These are phyloP conservation scores for Auriscalpium microsporum DNA, from an alignment of 768 basidiomycete genomes.

Conservation along the genomic window DNA sequence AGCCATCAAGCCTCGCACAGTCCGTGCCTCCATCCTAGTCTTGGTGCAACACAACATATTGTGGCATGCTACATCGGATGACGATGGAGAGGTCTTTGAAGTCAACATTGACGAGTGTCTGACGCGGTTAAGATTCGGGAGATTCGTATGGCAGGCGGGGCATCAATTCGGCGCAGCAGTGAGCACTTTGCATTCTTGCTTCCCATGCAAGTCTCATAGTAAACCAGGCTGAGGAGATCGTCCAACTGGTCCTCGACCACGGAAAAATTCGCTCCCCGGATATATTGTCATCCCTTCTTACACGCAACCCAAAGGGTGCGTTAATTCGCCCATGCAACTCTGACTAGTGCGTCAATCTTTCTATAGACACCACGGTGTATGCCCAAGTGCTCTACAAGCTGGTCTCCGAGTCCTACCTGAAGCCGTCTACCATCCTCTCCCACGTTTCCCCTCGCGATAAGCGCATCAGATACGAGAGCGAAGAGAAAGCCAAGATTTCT, in stretches of 20 bases:
- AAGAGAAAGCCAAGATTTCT: slow-evolving; percentile 63
- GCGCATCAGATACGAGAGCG: slow-evolving; percentile 69
- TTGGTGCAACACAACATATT: slow-evolving; percentile 89
- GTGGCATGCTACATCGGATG: slow-evolving; percentile 70
- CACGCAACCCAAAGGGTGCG: slow-evolving; percentile 51
- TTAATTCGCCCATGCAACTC: neutral
- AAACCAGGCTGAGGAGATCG: slow-evolving; percentile 64
- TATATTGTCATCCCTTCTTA: slow-evolving; percentile 45
- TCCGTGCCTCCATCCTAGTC: slow-evolving; percentile 63
- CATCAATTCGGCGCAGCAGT: slow-evolving; percentile 65
- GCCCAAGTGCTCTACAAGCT: slow-evolving; percentile 59
- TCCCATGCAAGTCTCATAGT: neutral
- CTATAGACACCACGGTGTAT: slow-evolving; percentile 35
- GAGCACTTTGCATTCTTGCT: slow-evolving; percentile 20
- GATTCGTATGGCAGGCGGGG: slow-evolving; percentile 68
- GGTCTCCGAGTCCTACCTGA: slow-evolving; percentile 66
- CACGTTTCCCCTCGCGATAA: slow-evolving; percentile 78
- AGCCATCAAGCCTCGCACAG: slow-evolving; percentile 53
- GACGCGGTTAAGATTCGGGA: slow-evolving; percentile 73
- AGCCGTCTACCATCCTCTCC: slow-evolving; percentile 68
- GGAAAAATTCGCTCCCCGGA: slow-evolving; percentile 79
- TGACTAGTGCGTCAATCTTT: slow-evolving; percentile 12
- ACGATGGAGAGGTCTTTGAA: slow-evolving; percentile 72
- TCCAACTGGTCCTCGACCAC: slow-evolving; percentile 71
- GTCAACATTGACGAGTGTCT: slow-evolving; percentile 81